phyloP scores from a whole-genome alignment of 148 eudicot genomes.

The Arctostaphylos glauca region DNA sequence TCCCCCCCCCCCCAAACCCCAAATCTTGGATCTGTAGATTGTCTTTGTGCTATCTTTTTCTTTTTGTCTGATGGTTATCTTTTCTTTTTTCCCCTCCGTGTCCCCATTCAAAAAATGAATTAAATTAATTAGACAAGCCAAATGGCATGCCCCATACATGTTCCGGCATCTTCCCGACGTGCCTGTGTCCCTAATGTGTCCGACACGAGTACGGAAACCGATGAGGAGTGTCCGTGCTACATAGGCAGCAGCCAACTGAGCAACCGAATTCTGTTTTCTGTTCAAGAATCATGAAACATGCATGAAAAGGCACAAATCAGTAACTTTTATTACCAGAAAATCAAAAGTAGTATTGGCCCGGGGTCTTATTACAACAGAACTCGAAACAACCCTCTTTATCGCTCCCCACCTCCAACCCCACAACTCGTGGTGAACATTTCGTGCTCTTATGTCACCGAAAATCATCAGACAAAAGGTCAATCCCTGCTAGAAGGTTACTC shows the following conservation, averaged over 20 bases:
- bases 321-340: background rate
- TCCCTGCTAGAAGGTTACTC: background rate
- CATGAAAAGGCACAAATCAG: background rate
- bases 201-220: no score
- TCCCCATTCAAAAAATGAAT: no score
- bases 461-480: background rate
- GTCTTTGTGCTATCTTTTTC: no score
- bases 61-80: no score
- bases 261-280: background rate
- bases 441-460: background rate
- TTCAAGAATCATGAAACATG: background rate
- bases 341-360: background rate
- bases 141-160: no score
- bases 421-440: background rate
- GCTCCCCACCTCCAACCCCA: background rate
- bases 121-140: no score
- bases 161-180: no score
- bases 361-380: background rate
- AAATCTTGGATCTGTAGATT: no score
- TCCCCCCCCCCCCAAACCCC: no score
- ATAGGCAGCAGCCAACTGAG: background rate
- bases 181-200: no score
- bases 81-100: no score
- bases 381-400: background rate
- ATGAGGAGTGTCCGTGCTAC: no score